These are phyloP conservation scores for Coniochaeta sp. DNA, from an alignment of 2,329 filamentous ascomycete species.

Conservation along the genomic window DNA sequence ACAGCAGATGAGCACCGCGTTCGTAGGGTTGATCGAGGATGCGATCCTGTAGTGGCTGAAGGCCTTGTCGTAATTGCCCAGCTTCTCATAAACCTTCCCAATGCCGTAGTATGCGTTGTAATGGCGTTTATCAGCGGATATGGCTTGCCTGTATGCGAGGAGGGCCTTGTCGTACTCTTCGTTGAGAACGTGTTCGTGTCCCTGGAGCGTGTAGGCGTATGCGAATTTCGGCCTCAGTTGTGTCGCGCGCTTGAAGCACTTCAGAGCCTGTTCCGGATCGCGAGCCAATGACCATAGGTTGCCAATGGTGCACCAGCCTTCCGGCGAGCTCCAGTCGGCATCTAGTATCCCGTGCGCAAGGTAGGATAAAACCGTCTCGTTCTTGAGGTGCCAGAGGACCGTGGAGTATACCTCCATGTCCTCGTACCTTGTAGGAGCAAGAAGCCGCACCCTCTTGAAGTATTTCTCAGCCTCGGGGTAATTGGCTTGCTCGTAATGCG, in stretches of 20 bases:
- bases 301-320: conserved; percentile 92
- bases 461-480: conserved; percentile 83
- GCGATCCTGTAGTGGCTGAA: conserved; percentile 88
- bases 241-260: conserved; percentile 90
- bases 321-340: conserved; percentile 77
- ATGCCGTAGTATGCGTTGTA: conserved; percentile 99
- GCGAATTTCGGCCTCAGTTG: conserved; percentile 86
- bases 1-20: conserved; percentile 85
- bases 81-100: conserved; percentile 75
- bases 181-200: conserved; percentile 90
- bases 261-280: conserved; percentile 89
- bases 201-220: conserved; percentile 92
- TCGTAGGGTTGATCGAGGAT: conserved; percentile 84
- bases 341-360: conserved; percentile 87
- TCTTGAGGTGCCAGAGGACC: conserved; percentile 95
- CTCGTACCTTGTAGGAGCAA: conserved; percentile 76
- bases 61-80: conserved; percentile 85
- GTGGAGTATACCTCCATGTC: conserved; percentile 99
- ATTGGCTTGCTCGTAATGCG: conserved; percentile 82
- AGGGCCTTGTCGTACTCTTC: conserved; percentile 97
- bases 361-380: conserved; percentile 85
- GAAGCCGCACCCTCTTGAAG: conserved; percentile 70
- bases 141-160: conserved; percentile 76
- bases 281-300: conserved; percentile 90
- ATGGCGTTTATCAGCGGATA: conserved; percentile 79